Evolutionary conservation across 176 grass and related monocot species (phyloP).

Genomic region (Eleusine indica): DNA sequence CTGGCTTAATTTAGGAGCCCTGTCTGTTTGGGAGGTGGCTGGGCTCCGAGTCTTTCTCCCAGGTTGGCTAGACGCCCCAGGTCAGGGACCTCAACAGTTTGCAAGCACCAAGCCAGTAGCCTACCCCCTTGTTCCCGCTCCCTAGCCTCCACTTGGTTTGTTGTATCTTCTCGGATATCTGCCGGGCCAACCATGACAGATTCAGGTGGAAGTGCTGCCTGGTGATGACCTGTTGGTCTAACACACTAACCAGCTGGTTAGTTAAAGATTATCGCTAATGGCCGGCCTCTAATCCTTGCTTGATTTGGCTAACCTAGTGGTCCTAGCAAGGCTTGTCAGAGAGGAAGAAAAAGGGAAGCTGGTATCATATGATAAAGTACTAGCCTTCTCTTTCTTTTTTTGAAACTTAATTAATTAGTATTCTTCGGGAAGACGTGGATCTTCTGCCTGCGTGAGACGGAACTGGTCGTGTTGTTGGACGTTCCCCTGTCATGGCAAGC

Average conservation of each 20-base stretch:
- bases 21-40: slow-evolving; percentile 22
- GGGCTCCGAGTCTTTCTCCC: slow-evolving; percentile 31
- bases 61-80: slow-evolving; percentile 11
- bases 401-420: neutral
- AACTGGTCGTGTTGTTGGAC: slow-evolving; percentile 11
- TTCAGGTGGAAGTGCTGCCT: slow-evolving; percentile 16
- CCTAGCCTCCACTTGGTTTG: neutral
- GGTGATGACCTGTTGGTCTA: slow-evolving; percentile 4
- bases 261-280: slow-evolving; percentile 5
- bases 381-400: no score
- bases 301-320: slow-evolving; percentile 7
- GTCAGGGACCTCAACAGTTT: neutral
- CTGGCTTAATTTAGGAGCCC: slow-evolving; percentile 48
- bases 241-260: slow-evolving; percentile 5
- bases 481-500: slow-evolving; percentile 33
- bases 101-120: neutral
- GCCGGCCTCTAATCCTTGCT: slow-evolving; percentile 25
- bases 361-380: neutral
- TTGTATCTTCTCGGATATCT: slow-evolving; percentile 27
- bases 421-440: slow-evolving; percentile 15
- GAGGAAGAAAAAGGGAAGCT: neutral
- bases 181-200: slow-evolving; percentile 21
- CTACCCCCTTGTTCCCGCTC: neutral
- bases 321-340: slow-evolving; percentile 11
- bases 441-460: slow-evolving; percentile 10